Conservation (phyloP, 2,329 filamentous ascomycete species). For the Trichoderma atroviride region DNA sequence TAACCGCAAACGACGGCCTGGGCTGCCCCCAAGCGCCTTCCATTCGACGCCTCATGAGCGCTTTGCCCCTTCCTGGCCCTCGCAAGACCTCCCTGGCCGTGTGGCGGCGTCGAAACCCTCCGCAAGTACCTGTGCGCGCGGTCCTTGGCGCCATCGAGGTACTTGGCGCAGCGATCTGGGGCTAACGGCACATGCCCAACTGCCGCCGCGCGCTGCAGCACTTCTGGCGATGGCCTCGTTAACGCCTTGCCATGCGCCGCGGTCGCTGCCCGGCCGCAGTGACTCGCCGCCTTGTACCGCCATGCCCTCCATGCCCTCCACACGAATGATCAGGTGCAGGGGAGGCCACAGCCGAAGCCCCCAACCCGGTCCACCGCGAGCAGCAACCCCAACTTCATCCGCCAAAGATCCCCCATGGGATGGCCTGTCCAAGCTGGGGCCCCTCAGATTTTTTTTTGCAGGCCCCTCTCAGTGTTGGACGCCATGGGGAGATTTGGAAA, state of each 20-base stretch:
- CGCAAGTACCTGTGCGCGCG: neutral
- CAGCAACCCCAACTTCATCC: conserved; percentile 14
- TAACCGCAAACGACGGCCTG: conserved; percentile 14
- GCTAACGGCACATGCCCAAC: conserved; percentile 23
- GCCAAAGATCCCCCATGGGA: conserved; percentile 7
- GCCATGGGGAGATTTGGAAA: conserved; percentile 5
- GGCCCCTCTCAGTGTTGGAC: neutral
- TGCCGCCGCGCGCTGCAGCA: neutral
- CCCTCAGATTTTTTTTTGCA: conserved; percentile 22
- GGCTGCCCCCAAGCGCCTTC: conserved; percentile 20
- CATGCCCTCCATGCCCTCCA: neutral
- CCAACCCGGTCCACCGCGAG: neutral
- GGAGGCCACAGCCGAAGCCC: conserved; percentile 21
- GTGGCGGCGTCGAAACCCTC: conserved; percentile 12
- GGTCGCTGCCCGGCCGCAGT: neutral
- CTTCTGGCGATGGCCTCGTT: conserved; percentile 10
- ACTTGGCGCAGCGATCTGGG: neutral
- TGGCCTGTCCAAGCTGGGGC: conserved; percentile 12
- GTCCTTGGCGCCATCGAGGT: neutral
- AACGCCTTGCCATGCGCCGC: neutral
- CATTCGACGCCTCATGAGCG: conserved; percentile 26
- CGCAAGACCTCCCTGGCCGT: neutral
- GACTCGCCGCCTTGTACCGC: neutral
- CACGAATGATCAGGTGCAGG: conserved; percentile 7
- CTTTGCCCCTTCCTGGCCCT: conserved; percentile 8